These are phyloP conservation scores for Cladosporium sp. DNA, from an alignment of 2,329 filamentous ascomycete genomes.

Conservation along the genomic window DNA sequence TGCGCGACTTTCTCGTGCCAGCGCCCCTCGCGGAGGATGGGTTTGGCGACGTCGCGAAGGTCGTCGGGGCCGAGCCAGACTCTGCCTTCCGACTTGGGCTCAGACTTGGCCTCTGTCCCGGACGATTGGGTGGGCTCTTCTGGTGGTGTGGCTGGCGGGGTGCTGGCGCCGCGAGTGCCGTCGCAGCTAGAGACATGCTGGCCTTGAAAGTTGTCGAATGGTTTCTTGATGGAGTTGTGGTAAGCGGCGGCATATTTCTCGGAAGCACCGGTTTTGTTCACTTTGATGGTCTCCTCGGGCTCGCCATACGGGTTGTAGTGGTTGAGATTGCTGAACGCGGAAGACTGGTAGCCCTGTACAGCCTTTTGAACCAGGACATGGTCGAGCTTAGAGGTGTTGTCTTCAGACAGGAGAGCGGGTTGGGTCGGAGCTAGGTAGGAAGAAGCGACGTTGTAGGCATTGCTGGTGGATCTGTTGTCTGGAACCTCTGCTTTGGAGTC, in stretches of 20 bases:
- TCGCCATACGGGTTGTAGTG: constrained; percentile 1
- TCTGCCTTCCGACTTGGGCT: constrained; percentile 4
- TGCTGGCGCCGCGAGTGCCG: background rate
- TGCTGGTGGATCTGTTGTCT: background rate
- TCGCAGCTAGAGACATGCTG: background rate
- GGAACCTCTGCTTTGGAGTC: background rate
- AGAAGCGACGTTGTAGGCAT: background rate
- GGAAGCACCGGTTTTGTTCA: background rate
- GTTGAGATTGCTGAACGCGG: background rate
- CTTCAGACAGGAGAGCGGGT: background rate
- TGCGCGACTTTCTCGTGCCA: constrained; percentile 23
- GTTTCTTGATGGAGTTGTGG: background rate
- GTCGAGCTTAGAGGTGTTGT: background rate
- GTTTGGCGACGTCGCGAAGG: constrained; percentile 25
- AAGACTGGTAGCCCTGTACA: background rate
- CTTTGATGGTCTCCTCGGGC: background rate
- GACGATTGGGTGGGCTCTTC: background rate
- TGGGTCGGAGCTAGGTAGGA: background rate
- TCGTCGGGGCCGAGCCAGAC: constrained; percentile 21
- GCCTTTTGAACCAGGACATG: background rate
- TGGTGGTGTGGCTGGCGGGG: constrained; percentile 2
- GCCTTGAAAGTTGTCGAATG: background rate
- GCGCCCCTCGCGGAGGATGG: constrained; percentile 1
- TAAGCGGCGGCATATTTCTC: constrained; percentile 6
- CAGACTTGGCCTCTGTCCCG: background rate